Conservation (phyloP, 345 rosid genomes). For the Eucalyptus fibrosa region DNA sequence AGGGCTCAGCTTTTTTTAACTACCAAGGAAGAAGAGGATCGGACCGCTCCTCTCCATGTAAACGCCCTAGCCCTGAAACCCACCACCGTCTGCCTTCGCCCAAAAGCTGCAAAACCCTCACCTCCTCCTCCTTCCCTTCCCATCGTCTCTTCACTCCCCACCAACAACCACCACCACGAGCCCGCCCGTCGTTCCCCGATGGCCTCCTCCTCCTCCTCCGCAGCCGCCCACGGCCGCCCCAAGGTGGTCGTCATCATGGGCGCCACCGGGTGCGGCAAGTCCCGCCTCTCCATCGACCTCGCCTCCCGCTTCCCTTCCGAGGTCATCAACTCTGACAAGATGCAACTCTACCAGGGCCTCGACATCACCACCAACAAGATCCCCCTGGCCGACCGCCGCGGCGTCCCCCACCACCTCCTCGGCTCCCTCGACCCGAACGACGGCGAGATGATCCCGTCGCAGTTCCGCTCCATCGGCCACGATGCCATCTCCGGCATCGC, state of each 20-base stretch:
- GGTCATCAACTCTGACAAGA: conserved; percentile 80
- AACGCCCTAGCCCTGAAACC: no score
- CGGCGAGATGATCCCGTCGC: conserved; percentile 32
- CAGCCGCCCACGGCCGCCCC: not conserved
- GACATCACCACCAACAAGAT: conserved; percentile 84
- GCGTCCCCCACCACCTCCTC: conserved; percentile 69
- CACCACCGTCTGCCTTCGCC: no score
- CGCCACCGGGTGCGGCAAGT: conserved; percentile 82
- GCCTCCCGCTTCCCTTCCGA: conserved; percentile 39
- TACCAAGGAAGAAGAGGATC: no score
- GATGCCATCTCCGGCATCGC: conserved; percentile 16
- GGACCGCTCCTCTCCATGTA: no score
- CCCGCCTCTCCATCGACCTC: conserved; percentile 72
- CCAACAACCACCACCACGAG: no score
- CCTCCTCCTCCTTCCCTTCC: no score
- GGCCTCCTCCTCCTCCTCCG: not conserved
- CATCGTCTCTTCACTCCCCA: no score
- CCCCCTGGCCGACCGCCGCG: conserved; percentile 27
- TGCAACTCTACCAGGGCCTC: conserved; percentile 67
- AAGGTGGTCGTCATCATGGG: conserved; percentile 69
- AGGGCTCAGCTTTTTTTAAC: no score
- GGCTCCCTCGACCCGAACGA: conserved; percentile 24
- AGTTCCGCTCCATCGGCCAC: conserved; percentile 37
- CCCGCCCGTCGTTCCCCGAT: not conserved
- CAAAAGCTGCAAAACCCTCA: no score